Conservation (phyloP, 768 basidiomycete genomes). For the Hirschioporus abietinus region DNA sequence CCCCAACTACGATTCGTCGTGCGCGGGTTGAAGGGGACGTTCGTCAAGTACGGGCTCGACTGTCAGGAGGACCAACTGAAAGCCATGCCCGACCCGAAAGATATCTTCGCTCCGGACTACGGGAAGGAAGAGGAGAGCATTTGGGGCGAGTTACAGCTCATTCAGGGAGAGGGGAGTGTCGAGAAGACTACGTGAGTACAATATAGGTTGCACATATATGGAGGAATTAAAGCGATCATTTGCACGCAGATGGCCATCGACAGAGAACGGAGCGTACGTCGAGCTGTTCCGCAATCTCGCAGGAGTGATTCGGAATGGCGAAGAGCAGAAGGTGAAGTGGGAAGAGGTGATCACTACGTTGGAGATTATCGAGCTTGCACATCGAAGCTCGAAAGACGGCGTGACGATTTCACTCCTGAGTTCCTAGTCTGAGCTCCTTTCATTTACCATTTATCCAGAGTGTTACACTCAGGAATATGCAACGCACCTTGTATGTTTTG, state of each 20-base stretch:
- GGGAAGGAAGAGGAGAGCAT: slow-evolving; percentile 60
- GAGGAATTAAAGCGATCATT: not conserved
- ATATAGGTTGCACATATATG: slow-evolving; percentile 17
- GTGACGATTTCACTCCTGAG: slow-evolving; percentile 27
- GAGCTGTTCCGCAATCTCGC: slow-evolving; percentile 64
- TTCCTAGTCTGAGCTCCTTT: too few relatives aligned
- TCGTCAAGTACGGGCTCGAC: slow-evolving; percentile 72
- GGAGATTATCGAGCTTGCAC: slow-evolving; percentile 72
- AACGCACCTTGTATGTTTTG: too few relatives aligned
- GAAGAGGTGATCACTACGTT: slow-evolving; percentile 67
- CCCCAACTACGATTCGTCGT: slow-evolving; percentile 68
- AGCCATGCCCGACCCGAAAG: slow-evolving; percentile 40
- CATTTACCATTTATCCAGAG: too few relatives aligned
- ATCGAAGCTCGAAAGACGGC: slow-evolving; percentile 60
- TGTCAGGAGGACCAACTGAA: slow-evolving; percentile 76
- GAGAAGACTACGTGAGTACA: slow-evolving; percentile 28
- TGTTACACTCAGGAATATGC: too few relatives aligned
- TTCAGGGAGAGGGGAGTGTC: slow-evolving; percentile 39
- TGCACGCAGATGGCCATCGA: slow-evolving; percentile 55
- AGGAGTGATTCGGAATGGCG: slow-evolving; percentile 50
- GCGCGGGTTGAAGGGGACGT: slow-evolving; percentile 68
- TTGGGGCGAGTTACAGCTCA: slow-evolving; percentile 57
- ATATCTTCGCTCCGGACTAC: slow-evolving; percentile 38
- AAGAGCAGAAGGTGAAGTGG: slow-evolving; percentile 61
- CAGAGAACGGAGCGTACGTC: slow-evolving; percentile 50